Conservation (phyloP, 2,329 filamentous ascomycete genomes). For the Dactylellina leptospora region DNA sequence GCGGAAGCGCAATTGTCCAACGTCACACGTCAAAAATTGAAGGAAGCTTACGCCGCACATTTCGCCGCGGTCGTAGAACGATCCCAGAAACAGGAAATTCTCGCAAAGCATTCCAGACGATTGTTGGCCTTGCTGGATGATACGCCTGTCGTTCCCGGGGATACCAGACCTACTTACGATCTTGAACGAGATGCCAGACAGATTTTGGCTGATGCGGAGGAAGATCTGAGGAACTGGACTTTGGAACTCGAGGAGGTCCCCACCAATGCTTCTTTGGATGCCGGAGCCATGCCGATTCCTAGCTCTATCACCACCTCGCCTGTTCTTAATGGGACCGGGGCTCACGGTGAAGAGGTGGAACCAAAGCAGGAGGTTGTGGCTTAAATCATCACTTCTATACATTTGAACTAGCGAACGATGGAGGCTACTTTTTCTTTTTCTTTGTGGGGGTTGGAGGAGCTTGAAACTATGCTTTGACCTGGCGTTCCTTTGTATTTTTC, state of each 20-base stretch:
- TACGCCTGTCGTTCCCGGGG: conserved; percentile 85
- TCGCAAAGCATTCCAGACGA: conserved; percentile 87
- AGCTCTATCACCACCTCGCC: conserved; percentile 11
- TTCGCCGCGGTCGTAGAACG: conserved; percentile 92
- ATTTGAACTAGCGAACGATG: neutral
- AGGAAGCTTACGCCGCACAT: conserved; percentile 89
- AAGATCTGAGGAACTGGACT: conserved; percentile 81
- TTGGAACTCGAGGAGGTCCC: conserved; percentile 67
- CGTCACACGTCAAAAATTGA: conserved; percentile 95
- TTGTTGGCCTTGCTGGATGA: conserved; percentile 88
- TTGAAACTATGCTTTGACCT: conserved; percentile 4
- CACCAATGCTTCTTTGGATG: conserved; percentile 63
- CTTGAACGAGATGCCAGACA: conserved; percentile 75
- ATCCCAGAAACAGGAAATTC: conserved; percentile 93
- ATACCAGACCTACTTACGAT: conserved; percentile 74
- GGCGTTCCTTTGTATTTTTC: conserved; percentile 2
- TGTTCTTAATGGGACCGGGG: conserved; percentile 7
- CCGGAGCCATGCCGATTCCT: conserved; percentile 59
- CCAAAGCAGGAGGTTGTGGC: conserved; percentile 34
- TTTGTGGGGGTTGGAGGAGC: neutral
- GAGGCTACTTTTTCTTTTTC: neutral
- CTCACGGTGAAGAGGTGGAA: conserved; percentile 8
- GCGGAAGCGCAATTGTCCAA: conserved; percentile 97
- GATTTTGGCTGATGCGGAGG: conserved; percentile 90
- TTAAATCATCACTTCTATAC: conserved; percentile 9